Evolutionary conservation across 192 early-diverging fungal genomes (phyloP), one percentile per base, ranked within the genome.

Genomic region (Diversispora epigaea): DNA sequence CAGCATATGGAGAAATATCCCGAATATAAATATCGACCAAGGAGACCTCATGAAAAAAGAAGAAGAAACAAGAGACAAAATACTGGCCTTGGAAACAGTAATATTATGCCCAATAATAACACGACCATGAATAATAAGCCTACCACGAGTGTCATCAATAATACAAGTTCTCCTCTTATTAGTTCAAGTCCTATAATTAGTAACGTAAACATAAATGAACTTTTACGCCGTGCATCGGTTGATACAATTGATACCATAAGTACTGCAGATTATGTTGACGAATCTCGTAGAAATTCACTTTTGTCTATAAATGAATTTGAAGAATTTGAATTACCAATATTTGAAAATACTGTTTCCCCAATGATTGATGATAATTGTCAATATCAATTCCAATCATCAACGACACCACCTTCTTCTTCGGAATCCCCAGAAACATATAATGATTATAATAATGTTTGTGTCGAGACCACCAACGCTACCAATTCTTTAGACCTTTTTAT

Each of bases 1-100:
- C 68, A 80, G 17, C 79, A 80, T 41, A 67, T 56, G 32, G 5
- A 77, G 41, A 73, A 65, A 32, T 76, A 79, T 52, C 82, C 82
- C 1, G 64, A 76, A 19, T 83, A 77, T 32, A 75, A 75, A 75
- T 75, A 75, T 65, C 61, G 73, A 54, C 73, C 73, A 39, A 15
- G 73, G 54, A 32, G 73, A 50, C 73, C 73, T 63, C 73, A 75
- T 61, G 73, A 75, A 55, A 75, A 75, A 65, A 44, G 73, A 4
- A 44, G 73, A 39, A n/a, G 73, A n/a, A 75, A 61, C 4, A 75
- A 75, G 32, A 47, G 73, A 39, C 46, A 61, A 55, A 43, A 54
- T 46, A 22, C 44, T 21, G 47, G 19, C 22, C 11, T 21, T 2
- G 21, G 8, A 1, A 66, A 66, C 19, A 66, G 19, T 45, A 45